A percentile compares a stretch with the other conserved stretches of the same genome.
These are phyloP conservation scores for Warburgia ugandensis DNA, from an alignment of 164 flowering plant species.

Conservation along the genomic window DNA sequence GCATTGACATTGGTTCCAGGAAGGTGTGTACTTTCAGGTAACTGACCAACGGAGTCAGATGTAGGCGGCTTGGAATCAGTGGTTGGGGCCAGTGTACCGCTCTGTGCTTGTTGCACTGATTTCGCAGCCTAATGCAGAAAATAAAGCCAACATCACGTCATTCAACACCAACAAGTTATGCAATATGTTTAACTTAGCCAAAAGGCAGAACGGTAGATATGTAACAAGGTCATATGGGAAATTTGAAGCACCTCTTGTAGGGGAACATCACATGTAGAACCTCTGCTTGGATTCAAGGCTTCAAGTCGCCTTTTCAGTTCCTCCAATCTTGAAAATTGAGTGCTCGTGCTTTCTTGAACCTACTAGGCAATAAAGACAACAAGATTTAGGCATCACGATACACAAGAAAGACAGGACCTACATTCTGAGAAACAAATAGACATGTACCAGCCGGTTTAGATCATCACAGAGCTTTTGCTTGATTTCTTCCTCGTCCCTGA, in stretches of 20 bases:
- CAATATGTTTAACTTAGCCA: too few relatives aligned
- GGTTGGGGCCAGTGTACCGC: slow-evolving; percentile 15
- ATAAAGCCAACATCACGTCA: not conserved
- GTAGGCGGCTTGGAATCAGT: slow-evolving; percentile 19
- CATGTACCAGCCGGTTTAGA: slow-evolving; percentile 60
- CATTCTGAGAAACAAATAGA: not conserved
- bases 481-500: slow-evolving; percentile 36
- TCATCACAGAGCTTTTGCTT: slow-evolving; percentile 85
- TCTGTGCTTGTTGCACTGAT: slow-evolving; percentile 20
- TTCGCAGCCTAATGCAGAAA: slow-evolving; percentile 30
- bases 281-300: slow-evolving; percentile 77
- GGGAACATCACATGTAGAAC: slow-evolving; percentile 33
- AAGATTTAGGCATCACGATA: not conserved
- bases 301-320: slow-evolving; percentile 83
- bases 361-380: slow-evolving; percentile 11
- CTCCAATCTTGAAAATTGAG: slow-evolving; percentile 75
- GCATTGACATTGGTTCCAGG: slow-evolving; percentile 27
- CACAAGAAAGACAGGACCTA: not conserved
- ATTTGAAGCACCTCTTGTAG: too few relatives aligned
- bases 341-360: slow-evolving; percentile 84
- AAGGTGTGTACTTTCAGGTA: slow-evolving; percentile 12
- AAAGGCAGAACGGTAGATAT: too few relatives aligned
- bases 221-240: too few relatives aligned
- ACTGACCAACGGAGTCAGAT: slow-evolving; percentile 17
- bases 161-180: too few relatives aligned